Evolutionary conservation across 2,329 filamentous ascomycete species (phyloP).

Genomic region (Talaromyces marneffei): DNA sequence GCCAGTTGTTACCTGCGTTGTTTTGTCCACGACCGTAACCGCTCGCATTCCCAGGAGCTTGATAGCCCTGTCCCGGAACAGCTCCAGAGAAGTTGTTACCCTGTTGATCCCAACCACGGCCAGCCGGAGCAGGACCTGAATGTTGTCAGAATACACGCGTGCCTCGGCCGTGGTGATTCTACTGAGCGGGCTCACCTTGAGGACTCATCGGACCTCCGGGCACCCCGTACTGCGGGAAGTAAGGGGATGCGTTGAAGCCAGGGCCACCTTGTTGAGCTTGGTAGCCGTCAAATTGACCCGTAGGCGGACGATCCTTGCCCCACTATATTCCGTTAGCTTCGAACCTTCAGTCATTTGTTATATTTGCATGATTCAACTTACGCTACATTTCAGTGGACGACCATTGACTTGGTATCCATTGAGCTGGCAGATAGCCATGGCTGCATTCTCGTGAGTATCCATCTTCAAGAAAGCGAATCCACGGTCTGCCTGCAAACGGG

Average conservation of each 20-base stretch:
- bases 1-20: slow-evolving; percentile 48
- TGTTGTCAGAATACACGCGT: slow-evolving; percentile 39
- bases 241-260: slow-evolving; percentile 65
- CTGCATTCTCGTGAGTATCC: slow-evolving; percentile 96
- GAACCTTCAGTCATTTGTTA: not conserved
- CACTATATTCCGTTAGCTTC: slow-evolving; percentile 57
- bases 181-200: slow-evolving; percentile 38
- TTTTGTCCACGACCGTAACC: slow-evolving; percentile 74
- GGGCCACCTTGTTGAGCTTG: slow-evolving; percentile 71
- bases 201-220: slow-evolving; percentile 57
- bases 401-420: slow-evolving; percentile 98
- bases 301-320: slow-evolving; percentile 97
- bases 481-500: slow-evolving; percentile 93
- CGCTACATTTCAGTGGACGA: slow-evolving; percentile 94
- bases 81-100: slow-evolving; percentile 41
- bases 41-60: slow-evolving; percentile 67
- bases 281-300: slow-evolving; percentile 73
- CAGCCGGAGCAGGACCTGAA: slow-evolving; percentile 52
- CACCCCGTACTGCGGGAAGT: slow-evolving; percentile 93
- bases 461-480: slow-evolving; percentile 99
- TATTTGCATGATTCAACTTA: slow-evolving; percentile 51
- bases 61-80: slow-evolving; percentile 50
- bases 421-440: slow-evolving; percentile 96
- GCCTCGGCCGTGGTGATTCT: slow-evolving; percentile 1
- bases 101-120: slow-evolving; percentile 54